These are phyloP conservation scores for Carpinus viminea DNA, from an alignment of 306 rosid genomes.

Conservation along the genomic window DNA sequence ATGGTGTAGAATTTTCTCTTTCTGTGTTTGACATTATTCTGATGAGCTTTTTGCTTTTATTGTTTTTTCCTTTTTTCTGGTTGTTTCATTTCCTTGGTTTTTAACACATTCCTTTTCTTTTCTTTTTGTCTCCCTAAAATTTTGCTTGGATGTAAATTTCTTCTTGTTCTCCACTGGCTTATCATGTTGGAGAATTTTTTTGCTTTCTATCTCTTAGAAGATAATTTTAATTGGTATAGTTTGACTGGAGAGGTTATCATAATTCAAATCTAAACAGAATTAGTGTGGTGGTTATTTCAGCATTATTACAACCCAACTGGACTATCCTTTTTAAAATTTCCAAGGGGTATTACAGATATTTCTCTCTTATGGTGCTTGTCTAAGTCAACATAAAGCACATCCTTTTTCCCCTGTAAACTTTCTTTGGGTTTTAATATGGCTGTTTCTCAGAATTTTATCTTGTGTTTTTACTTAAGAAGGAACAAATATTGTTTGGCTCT, in stretches of 20 bases:
- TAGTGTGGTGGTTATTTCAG: neutral
- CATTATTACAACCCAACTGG: constrained; percentile 1
- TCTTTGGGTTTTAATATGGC: neutral
- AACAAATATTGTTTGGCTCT: neutral
- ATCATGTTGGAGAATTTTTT: neutral
- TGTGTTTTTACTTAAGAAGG: neutral
- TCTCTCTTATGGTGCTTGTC: neutral
- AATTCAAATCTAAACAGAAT: neutral
- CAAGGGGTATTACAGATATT: neutral
- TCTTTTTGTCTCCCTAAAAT: neutral
- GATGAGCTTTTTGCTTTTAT: neutral
- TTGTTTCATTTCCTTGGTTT: too few species aligned
- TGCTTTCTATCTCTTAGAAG: neutral
- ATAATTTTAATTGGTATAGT: neutral
- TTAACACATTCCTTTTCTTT: neutral
- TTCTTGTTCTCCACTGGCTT: neutral
- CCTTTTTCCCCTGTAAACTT: neutral
- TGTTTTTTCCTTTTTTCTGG: neutral
- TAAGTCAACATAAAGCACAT: too few species aligned
- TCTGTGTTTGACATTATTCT: neutral
- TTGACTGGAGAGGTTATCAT: neutral
- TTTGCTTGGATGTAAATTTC: neutral
- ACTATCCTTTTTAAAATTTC: neutral
- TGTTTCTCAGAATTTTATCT: neutral
- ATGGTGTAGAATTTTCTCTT: too few species aligned